Evolutionary conservation across 164 flowering plant species (phyloP), one percentile per base, ranked within the genome.

Genomic region (Annona squamosa): DNA sequence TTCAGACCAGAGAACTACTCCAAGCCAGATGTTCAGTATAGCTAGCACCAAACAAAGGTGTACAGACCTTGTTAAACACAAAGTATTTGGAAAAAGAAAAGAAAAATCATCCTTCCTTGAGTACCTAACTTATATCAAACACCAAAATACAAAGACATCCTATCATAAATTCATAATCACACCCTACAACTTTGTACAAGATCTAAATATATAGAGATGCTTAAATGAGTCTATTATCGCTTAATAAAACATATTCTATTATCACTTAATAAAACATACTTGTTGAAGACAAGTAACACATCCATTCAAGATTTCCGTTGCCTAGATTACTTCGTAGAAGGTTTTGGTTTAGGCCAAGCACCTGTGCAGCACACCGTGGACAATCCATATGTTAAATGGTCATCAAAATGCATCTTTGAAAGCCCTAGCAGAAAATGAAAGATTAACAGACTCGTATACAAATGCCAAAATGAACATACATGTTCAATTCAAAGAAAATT

Each of bases 251-350:
- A 71, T 3, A n/a, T n/a, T 37, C 41, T 57, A 16, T 46, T 4
- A 41, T 37, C 72, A 16, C 2, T 57, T 68, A 46, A 6, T 26
- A 48, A 10, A 9, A 69, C 88, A 56, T 87, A 94, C 99, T 84
- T 16, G 98, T 94, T 67, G 99, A 86, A 68, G 99, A 95, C 69
- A 95, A 81, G 80, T 95, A 95, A 71, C 93, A 63, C 3, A 92
- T 79, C 99, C 99, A 95, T 66, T 71, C 82, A 69, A 93, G 85
- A 72, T 87, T 83, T 56, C 92, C 92, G 77, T 72, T 79, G 75
- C 61, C 61, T 44, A 88, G 73, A 64, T 48, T 71, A 19, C 77
- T 83, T 73, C 73, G 79, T 37, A 90, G 69, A 72, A 83, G 75
- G 56, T 88, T 84, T 67, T 68, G 74, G 79, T 85, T 84, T 62